phyloP scores from a whole-genome alignment of 805 yeast genomes.

The Candida silvicultrix region DNA sequence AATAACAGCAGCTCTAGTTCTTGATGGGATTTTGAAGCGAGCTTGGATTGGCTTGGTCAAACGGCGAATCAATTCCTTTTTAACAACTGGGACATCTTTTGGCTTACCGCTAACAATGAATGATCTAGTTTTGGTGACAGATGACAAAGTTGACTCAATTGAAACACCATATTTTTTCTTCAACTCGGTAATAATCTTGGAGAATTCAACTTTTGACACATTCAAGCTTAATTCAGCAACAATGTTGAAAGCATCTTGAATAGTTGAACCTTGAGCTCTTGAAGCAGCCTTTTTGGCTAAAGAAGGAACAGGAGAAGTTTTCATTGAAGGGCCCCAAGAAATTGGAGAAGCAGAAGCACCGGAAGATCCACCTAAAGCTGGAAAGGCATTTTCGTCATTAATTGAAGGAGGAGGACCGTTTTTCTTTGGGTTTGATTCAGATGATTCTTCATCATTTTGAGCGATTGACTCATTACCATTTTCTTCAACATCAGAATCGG shows the following conservation, averaged over 20 bases:
- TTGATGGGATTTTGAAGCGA: constrained; percentile 65
- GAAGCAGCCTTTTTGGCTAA: constrained; percentile 18
- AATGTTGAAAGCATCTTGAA: constrained; percentile 77
- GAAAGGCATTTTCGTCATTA: constrained; percentile 53
- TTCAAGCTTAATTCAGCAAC: constrained; percentile 62
- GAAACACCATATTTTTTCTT: constrained; percentile 56
- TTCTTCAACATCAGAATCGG: background rate
- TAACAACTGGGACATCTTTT: constrained; percentile 59
- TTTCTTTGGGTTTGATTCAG: constrained; percentile 1
- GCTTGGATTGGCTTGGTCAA: constrained; percentile 68
- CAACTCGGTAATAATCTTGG: constrained; percentile 57
- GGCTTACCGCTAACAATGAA: constrained; percentile 76
- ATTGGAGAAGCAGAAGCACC: constrained; percentile 22
- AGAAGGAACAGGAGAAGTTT: constrained; percentile 24
- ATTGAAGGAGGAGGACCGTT: constrained; percentile 31
- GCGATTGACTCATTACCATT: constrained; percentile 4
- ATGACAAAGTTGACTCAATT: constrained; percentile 78
- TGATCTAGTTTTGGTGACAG: constrained; percentile 69
- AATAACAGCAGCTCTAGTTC: constrained; percentile 70
- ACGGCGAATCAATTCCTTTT: constrained; percentile 66
- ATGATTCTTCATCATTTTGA: constrained; percentile 2
- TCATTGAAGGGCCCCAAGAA: constrained; percentile 42
- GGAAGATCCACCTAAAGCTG: constrained; percentile 46
- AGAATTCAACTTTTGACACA: constrained; percentile 57
- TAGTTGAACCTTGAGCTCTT: constrained; percentile 43